phyloP scores from a whole-genome alignment of 139 green algal species.

The Edaphochlamys debaryana region DNA sequence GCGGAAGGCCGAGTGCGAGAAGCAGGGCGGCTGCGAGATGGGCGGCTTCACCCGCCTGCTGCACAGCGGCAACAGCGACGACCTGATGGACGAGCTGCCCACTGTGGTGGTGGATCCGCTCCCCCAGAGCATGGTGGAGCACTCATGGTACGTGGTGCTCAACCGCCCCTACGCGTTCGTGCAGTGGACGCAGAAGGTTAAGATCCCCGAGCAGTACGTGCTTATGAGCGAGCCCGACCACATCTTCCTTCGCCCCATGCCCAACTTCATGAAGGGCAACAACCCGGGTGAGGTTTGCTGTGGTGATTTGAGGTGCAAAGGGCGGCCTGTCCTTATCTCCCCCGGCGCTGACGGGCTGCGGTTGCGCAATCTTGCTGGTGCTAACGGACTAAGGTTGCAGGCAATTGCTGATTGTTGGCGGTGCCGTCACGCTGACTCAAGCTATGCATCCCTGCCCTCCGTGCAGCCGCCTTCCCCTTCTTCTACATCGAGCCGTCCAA shows the following conservation, averaged over 20 bases:
- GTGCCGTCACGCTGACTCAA: no score
- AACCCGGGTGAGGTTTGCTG: constrained; percentile 39
- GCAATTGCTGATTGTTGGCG: no score
- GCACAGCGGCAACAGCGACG: constrained; percentile 88
- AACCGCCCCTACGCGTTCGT: constrained; percentile 94
- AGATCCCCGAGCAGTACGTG: constrained; percentile 90
- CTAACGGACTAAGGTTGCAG: no score
- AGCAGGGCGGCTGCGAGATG: constrained; percentile 65
- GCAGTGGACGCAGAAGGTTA: constrained; percentile 86
- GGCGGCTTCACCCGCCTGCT: constrained; percentile 94
- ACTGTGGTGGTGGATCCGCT: constrained; percentile 93
- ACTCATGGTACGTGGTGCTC: constrained; percentile 93
- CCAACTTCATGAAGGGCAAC: constrained; percentile 89
- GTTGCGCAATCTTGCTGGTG: no score
- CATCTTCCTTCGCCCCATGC: constrained; percentile 91
- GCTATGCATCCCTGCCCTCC: no score
- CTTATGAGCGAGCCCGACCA: constrained; percentile 98
- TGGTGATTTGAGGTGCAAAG: no score
- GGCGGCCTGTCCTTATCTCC: no score
- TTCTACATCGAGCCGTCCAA: constrained; percentile 95
- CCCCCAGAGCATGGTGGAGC: constrained; percentile 72
- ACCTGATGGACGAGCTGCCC: constrained; percentile 96
- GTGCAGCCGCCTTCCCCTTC: constrained; percentile 92
- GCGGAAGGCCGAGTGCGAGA: constrained; percentile 79
- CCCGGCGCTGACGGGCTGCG: no score